Percentiles rank a stretch among this genome's conserved stretches.
Evolutionary conservation across 257 asterid genomes (phyloP).

Genomic region (Perilla frutescens): DNA sequence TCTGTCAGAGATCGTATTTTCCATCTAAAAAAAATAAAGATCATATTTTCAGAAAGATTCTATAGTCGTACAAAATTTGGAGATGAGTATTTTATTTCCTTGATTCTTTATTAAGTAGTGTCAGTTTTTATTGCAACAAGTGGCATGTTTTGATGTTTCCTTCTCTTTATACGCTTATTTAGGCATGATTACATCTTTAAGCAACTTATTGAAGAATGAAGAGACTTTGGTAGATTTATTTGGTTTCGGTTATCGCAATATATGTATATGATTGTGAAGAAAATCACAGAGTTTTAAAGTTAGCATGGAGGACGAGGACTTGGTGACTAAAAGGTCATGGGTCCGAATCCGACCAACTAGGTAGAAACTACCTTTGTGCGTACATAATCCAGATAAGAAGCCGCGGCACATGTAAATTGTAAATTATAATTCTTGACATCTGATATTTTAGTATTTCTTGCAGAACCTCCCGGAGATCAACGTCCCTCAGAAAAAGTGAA

Average conservation of each 20-base stretch:
- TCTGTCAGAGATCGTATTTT: constrained; percentile 20
- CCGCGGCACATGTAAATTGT: too few species aligned
- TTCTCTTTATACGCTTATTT: background rate
- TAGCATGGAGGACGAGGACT: too few species aligned
- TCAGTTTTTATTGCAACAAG: background rate
- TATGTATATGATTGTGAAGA: too few species aligned
- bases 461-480: constrained; percentile 60
- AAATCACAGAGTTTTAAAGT: too few species aligned
- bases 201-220: background rate
- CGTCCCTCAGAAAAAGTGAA: constrained; percentile 45
- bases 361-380: too few species aligned
- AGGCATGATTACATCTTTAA: background rate
- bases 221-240: too few species aligned
- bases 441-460: background rate
- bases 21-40: background rate
- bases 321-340: too few species aligned
- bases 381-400: too few species aligned
- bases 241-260: too few species aligned
- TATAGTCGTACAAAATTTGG: background rate
- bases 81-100: background rate
- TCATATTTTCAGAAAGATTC: constrained; percentile 22
- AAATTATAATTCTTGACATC: too few species aligned
- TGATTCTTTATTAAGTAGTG: background rate
- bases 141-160: background rate
- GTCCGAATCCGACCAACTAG: too few species aligned